These are phyloP conservation scores for Zygotorulaspora florentina DNA, from an alignment of 805 yeast genomes.

Conservation along the genomic window DNA sequence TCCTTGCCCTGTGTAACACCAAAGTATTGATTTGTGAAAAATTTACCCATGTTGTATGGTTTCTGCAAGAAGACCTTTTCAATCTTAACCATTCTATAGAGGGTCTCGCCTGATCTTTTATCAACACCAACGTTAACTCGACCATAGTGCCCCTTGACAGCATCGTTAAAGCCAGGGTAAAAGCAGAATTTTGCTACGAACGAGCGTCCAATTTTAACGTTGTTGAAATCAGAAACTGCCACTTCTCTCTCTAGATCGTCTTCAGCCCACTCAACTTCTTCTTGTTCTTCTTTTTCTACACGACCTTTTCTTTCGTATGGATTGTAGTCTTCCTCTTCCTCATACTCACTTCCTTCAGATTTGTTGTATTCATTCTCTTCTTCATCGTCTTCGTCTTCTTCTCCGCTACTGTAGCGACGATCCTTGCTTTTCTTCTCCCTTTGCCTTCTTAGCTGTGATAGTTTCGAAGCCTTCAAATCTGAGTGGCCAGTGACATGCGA, in stretches of 20 bases:
- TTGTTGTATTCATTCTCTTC: constrained; percentile 40
- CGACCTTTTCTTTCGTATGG: constrained; percentile 31
- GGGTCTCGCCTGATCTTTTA: constrained; percentile 54
- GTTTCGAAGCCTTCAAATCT: constrained; percentile 45
- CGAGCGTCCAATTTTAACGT: constrained; percentile 71
- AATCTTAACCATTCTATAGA: constrained; percentile 80
- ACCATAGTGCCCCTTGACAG: constrained; percentile 70
- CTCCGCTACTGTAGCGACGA: constrained; percentile 41
- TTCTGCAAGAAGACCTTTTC: constrained; percentile 54
- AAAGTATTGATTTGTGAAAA: constrained; percentile 54
- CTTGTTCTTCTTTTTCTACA: constrained; percentile 41
- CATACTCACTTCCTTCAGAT: constrained; percentile 38
- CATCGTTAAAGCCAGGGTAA: constrained; percentile 73
- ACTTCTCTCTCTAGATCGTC: constrained; percentile 43
- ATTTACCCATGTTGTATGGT: constrained; percentile 48
- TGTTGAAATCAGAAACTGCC: constrained; percentile 61
- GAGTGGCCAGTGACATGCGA: constrained; percentile 39
- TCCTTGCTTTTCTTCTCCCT: constrained; percentile 59
- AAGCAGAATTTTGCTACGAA: constrained; percentile 70
- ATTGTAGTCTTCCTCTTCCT: constrained; percentile 43
- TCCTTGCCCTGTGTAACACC: constrained; percentile 79
- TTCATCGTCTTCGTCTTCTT: constrained; percentile 40
- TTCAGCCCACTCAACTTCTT: constrained; percentile 48
- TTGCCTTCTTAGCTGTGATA: constrained; percentile 70
- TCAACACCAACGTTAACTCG: constrained; percentile 77